phyloP scores from a whole-genome alignment of 129 eudicot genomes.

The Artemisia argyi region DNA sequence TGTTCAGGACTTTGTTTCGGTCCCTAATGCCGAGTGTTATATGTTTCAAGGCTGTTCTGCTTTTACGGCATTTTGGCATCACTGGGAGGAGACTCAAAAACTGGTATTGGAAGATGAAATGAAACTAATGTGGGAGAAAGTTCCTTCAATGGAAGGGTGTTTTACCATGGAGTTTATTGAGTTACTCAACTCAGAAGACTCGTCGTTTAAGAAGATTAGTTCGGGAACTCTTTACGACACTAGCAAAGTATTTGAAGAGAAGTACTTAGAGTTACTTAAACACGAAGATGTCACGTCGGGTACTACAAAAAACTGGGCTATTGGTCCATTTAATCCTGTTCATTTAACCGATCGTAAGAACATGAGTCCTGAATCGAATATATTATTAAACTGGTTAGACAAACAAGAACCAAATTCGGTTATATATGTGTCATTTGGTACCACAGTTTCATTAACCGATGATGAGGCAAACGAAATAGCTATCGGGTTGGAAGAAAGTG shows the following conservation, averaged over 20 bases:
- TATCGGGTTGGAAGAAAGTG: slow-evolving; percentile 6
- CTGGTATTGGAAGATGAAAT: slow-evolving; percentile 14
- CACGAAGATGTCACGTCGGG: slow-evolving; percentile 1
- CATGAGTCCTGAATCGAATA: no score
- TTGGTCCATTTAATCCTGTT: slow-evolving; percentile 36
- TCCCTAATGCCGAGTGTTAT: slow-evolving; percentile 28
- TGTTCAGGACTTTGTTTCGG: slow-evolving; percentile 27
- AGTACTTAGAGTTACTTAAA: slow-evolving; percentile 22
- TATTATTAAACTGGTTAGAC: no score
- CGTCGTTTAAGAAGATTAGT: slow-evolving; percentile 22
- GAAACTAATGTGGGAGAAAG: background rate
- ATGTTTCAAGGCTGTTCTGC: slow-evolving; percentile 38
- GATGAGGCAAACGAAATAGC: background rate
- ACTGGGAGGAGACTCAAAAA: slow-evolving; percentile 29
- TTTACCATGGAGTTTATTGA: slow-evolving; percentile 20
- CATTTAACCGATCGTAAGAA: background rate
- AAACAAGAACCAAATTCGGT: no score
- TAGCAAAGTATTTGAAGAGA: slow-evolving; percentile 27
- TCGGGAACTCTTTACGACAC: slow-evolving; percentile 33
- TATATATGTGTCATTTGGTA: no score
- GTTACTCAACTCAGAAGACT: slow-evolving; percentile 16
- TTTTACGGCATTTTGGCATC: slow-evolving; percentile 33
- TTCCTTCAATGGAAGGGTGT: slow-evolving; percentile 36
- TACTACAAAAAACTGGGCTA: slow-evolving; percentile 30
- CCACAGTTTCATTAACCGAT: no score